Evolutionary conservation across 2,329 filamentous ascomycete species (phyloP).

Genomic region (Aspergillus hortae): DNA sequence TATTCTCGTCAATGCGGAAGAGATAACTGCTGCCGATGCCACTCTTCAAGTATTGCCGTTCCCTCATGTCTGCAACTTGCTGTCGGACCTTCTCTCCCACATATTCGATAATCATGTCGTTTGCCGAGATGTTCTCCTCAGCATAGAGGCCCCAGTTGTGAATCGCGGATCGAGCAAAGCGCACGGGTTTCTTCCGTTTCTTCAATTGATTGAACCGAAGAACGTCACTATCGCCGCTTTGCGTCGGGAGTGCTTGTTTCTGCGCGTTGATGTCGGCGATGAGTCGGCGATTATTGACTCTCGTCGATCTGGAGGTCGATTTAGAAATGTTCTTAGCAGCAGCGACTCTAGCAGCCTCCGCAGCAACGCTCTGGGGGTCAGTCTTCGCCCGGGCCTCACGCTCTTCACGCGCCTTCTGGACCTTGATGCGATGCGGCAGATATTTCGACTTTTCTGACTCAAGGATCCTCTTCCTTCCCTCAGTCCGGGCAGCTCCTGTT

Average conservation of each 20-base stretch:
- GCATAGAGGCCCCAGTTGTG: conserved; percentile 99
- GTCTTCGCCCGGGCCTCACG: conserved; percentile 69
- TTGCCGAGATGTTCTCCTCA: conserved; percentile 93
- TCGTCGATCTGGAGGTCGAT: conserved; percentile 86
- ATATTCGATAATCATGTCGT: conserved; percentile 99
- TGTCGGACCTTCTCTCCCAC: conserved; percentile 96
- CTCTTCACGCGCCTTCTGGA: conserved; percentile 86
- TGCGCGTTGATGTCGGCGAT: conserved; percentile 94
- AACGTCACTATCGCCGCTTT: conserved; percentile 79
- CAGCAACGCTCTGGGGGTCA: conserved; percentile 62
- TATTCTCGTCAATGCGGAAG: conserved; percentile 97
- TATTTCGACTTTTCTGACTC: conserved; percentile 99
- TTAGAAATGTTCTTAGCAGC: conserved; percentile 79
- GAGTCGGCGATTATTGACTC: conserved; percentile 90
- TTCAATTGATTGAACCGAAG: conserved; percentile 98
- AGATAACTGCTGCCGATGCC: conserved; percentile 96
- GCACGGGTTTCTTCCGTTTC: conserved; percentile 98
- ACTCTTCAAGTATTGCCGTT: conserved; percentile 88
- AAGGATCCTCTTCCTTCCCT: conserved; percentile 91
- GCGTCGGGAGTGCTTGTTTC: conserved; percentile 68
- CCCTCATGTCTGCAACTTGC: conserved; percentile 93
- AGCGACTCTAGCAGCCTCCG: conserved; percentile 68
- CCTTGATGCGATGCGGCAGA: conserved; percentile 93
- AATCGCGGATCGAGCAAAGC: conserved; percentile 94
- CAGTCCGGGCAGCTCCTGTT: conserved; percentile 83